Evolutionary conservation across 2,329 filamentous ascomycete species (phyloP), one percentile per base, ranked within the genome.

Genomic region (Talaromyces pinophilus): DNA sequence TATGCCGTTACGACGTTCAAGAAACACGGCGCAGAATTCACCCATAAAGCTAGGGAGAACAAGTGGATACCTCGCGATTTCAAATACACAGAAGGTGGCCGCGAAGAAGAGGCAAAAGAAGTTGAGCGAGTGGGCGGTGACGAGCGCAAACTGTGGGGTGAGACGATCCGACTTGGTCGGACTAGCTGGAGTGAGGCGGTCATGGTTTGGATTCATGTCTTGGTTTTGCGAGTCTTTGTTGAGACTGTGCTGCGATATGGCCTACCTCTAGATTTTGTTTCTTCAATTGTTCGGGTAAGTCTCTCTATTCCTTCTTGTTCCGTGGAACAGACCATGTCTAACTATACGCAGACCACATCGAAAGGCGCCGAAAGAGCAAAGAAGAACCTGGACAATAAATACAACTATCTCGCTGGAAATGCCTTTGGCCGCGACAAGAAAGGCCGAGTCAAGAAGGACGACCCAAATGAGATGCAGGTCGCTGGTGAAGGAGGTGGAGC

Each of bases 211-310:
- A 86, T 96, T 60, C 95, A 99, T 76, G 91, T 97, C 33, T 84
- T 98, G 74, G 91, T 93, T 6, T 81, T 99, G 73, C 85, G 95
- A 63, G 93, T 98, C 22, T 99, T 98, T 79, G 95, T 99, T 22
- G 95, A 99, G 84, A 97, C 93, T 5, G 95, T 99, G n/a, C 83
- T 99, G 75, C 88, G 95, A 70, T 99, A 99, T 75, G 95, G 95
- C 33, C 80, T 99, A 72, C 95, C 95, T 59, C 81, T 97, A 70
- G 91, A 96, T 72, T 99, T 94, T 79, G 89, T 96, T 59, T 91
- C 90, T 71, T 92, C 89, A 17, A 81, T 97, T 71, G 83, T 98
- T 69, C 90, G 92, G 89, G 93, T 96, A 85, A 72, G 87, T 75
- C 66, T 52, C 22, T n/a, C 11, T 25, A 28, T 33, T 48, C 13